Conservation (phyloP, 345 rosid species). For the Salix udensis region DNA sequence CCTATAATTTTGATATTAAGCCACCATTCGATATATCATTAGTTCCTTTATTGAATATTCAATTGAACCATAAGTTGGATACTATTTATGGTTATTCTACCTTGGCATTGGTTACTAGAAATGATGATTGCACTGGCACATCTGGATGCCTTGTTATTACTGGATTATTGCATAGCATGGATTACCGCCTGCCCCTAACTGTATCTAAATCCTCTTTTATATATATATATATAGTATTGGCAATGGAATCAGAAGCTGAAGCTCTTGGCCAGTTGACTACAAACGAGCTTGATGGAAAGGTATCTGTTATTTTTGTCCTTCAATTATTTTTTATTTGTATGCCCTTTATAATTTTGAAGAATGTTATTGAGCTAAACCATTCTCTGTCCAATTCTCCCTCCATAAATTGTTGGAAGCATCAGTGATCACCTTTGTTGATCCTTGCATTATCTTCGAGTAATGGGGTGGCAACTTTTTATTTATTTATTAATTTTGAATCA, state of each 20-base stretch:
- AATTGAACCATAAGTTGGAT: too few species aligned
- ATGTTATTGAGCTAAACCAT: too few species aligned
- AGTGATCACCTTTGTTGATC: too few species aligned
- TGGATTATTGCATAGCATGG: not conserved
- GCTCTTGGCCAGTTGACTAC: slow-evolving; percentile 62
- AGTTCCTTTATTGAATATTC: too few species aligned
- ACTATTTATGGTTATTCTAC: not conserved
- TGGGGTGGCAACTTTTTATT: not conserved
- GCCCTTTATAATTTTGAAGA: too few species aligned
- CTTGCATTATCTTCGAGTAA: not conserved
- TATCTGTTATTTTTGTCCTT: slow-evolving; percentile 11
- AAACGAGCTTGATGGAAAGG: slow-evolving; percentile 73
- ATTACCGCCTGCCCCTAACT: not conserved
- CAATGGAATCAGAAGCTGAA: slow-evolving; percentile 79
- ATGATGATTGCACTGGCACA: not conserved
- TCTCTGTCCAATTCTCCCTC: too few species aligned
- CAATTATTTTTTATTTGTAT: not conserved
- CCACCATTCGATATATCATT: too few species aligned
- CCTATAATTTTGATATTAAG: too few species aligned
- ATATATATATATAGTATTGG: slow-evolving; percentile 24
- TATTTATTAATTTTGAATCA: not conserved
- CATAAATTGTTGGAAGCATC: too few species aligned
- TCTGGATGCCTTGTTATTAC: not conserved
- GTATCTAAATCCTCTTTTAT: not conserved
- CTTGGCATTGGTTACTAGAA: too few species aligned